These are phyloP conservation scores for Penicillium aurantiogriseum DNA, from an alignment of 2,329 filamentous ascomycete species.

Conservation along the genomic window DNA sequence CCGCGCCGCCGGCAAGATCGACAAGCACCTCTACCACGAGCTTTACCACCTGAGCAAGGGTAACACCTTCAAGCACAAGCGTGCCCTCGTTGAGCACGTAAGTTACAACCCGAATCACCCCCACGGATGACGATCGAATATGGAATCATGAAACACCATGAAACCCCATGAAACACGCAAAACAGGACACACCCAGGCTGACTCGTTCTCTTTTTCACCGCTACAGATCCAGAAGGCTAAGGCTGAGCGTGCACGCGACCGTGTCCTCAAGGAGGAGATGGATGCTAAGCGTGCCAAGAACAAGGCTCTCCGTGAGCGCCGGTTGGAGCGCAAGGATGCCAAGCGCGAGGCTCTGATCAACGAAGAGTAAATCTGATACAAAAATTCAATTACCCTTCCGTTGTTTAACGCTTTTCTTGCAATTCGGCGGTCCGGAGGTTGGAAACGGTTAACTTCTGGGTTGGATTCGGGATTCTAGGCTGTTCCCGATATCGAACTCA, in stretches of 20 bases:
- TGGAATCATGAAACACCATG: neutral
- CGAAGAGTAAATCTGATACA: constrained; percentile 52
- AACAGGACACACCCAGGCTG: constrained; percentile 13
- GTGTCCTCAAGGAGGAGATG: constrained; percentile 98
- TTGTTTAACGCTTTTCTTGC: constrained; percentile 32
- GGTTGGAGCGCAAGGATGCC: constrained; percentile 82
- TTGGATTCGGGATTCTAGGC: constrained; percentile 31
- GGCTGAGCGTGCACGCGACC: constrained; percentile 98
- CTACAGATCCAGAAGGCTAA: constrained; percentile 98
- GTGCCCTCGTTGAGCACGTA: constrained; percentile 99
- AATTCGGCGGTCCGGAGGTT: constrained; percentile 39
- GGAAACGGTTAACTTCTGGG: constrained; percentile 31
- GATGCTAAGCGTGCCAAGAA: constrained; percentile 99
- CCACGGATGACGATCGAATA: constrained; percentile 4
- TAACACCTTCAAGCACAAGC: constrained; percentile 99
- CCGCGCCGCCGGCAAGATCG: constrained; percentile 99
- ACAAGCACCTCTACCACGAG: constrained; percentile 99
- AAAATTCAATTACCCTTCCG: constrained; percentile 26
- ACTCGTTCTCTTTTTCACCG: constrained; percentile 27
- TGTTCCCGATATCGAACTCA: constrained; percentile 28
- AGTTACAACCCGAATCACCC: constrained; percentile 40
- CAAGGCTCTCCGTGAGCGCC: constrained; percentile 99
- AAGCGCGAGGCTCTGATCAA: constrained; percentile 86
- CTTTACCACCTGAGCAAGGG: constrained; percentile 99
- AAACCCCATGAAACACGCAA: neutral